These are phyloP conservation scores for Pseudisothecium myosuroides DNA, from an alignment of 225 moss, liverwort and hornwort species.

Conservation along the genomic window DNA sequence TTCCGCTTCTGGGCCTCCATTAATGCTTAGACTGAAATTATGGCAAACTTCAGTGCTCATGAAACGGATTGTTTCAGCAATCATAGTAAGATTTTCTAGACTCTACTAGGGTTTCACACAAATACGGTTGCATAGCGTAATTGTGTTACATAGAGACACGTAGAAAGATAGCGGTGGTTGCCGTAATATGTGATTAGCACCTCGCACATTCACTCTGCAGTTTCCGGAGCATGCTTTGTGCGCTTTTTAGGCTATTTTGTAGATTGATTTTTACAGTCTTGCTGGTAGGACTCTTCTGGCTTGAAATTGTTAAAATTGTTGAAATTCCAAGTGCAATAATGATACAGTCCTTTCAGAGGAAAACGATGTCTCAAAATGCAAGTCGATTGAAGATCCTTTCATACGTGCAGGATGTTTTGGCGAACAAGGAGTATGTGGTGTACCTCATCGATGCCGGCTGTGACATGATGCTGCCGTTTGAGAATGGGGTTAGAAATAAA, in stretches of 20 bases:
- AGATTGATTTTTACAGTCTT: neutral
- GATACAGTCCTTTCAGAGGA: neutral
- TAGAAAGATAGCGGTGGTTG: neutral
- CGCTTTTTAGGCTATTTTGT: neutral
- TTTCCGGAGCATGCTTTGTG: neutral
- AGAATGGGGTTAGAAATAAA: conserved; percentile 47
- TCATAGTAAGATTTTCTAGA: neutral
- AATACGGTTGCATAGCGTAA: neutral
- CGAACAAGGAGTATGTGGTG: conserved; percentile 78
- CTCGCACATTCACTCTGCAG: neutral
- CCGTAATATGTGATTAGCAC: neutral
- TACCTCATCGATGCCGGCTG: conserved; percentile 82
- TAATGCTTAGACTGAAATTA: neutral
- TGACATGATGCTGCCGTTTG: conserved; percentile 72
- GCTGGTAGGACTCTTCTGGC: neutral
- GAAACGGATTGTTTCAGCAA: neutral
- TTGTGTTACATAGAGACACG: neutral
- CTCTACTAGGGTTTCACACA: neutral
- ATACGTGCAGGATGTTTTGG: conserved; percentile 52
- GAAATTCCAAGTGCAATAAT: neutral
- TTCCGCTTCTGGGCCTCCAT: neutral
- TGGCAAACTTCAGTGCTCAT: neutral
- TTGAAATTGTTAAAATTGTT: neutral
- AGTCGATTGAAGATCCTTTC: neutral
- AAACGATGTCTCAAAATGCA: neutral